These are phyloP conservation scores for Blyttiomyces sp. DNA, from an alignment of 371 early-diverging fungal species.

Conservation along the genomic window DNA sequence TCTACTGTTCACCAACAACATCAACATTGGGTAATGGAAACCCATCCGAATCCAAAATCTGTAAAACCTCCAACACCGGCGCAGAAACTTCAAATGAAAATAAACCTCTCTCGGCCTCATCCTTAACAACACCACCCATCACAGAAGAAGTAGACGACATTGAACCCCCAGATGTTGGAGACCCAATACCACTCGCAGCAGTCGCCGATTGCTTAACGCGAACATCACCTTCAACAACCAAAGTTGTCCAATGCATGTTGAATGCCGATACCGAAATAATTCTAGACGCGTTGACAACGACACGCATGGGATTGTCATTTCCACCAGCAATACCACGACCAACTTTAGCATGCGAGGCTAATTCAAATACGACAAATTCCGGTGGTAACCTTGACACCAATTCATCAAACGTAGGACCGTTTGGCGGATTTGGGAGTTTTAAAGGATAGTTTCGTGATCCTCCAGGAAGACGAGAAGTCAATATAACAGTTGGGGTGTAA, in stretches of 20 bases:
- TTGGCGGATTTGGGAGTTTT: too few relatives aligned
- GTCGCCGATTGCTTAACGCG: background rate
- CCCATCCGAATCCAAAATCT: background rate
- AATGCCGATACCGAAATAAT: background rate
- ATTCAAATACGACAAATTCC: too few relatives aligned
- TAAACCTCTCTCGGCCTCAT: background rate
- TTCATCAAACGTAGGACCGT: too few relatives aligned
- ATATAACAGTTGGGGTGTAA: too few relatives aligned
- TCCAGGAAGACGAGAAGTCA: too few relatives aligned
- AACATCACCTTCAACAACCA: background rate
- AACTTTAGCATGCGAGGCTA: too few relatives aligned
- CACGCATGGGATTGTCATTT: background rate
- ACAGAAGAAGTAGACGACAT: background rate
- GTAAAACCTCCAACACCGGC: background rate
- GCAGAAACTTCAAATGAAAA: background rate
- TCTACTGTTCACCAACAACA: too few relatives aligned
- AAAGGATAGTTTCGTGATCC: too few relatives aligned
- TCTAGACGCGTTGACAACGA: background rate
- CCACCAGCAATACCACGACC: too few relatives aligned
- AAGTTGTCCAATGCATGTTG: background rate
- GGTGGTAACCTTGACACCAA: too few relatives aligned
- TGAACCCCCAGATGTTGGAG: background rate
- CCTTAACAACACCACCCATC: background rate
- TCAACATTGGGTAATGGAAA: background rate
- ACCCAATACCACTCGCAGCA: background rate